Percentiles rank a stretch among this genome's conserved stretches.
phyloP scores from a whole-genome alignment of 331 rosid genomes.

The Ulmus americana region DNA sequence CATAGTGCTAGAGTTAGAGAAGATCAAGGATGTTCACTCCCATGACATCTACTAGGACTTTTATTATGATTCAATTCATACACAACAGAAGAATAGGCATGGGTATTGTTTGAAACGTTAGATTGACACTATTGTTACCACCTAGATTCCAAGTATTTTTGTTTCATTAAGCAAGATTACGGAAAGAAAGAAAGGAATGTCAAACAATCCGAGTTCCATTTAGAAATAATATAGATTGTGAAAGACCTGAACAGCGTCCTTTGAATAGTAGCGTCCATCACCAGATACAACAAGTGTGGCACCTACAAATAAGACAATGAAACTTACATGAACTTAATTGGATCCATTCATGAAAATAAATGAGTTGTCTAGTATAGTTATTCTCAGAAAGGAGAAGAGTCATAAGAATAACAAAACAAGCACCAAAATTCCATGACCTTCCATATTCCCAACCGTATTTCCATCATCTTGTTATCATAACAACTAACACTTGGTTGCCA shows the following conservation, averaged over 20 bases:
- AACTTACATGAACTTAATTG: not conserved
- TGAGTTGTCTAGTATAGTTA: not conserved
- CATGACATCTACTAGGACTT: too few relatives aligned
- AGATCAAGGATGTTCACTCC: not conserved
- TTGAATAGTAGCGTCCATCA: constrained; percentile 91
- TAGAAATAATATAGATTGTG: not conserved
- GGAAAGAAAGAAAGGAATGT: constrained; percentile 1
- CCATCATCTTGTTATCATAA: too few relatives aligned
- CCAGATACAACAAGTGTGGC: constrained; percentile 94
- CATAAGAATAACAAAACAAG: not conserved
- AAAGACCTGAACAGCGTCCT: constrained; percentile 89
- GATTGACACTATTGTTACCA: too few relatives aligned
- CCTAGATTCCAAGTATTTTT: too few relatives aligned
- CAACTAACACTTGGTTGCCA: too few relatives aligned
- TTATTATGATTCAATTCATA: too few relatives aligned
- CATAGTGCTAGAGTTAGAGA: not conserved
- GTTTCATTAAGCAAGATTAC: too few relatives aligned
- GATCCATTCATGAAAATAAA: not conserved
- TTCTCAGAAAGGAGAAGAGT: not conserved
- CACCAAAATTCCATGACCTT: too few relatives aligned
- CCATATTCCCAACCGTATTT: too few relatives aligned
- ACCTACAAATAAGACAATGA: constrained; percentile 38
- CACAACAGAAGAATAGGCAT: too few relatives aligned
- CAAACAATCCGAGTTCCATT: constrained; percentile 1
- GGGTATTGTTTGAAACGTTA: too few relatives aligned